Evolutionary conservation across 2,329 filamentous ascomycete species (phyloP).

Genomic region (Talaromyces sp.): DNA sequence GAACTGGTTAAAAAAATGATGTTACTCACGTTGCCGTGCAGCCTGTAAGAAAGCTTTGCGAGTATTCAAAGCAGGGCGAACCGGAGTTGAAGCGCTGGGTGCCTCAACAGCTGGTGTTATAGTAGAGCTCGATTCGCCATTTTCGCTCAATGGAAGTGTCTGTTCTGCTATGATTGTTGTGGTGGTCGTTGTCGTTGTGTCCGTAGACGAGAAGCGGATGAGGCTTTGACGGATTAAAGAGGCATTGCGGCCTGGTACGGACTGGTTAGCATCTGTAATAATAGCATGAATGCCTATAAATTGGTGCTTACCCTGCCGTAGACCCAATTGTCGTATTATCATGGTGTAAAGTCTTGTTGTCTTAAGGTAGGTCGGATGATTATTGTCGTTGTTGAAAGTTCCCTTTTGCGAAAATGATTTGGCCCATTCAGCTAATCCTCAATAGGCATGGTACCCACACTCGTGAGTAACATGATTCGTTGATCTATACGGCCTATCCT

Average conservation of each 20-base stretch:
- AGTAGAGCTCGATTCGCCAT: background rate
- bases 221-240: conserved; percentile 29
- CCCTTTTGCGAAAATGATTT: conserved; percentile 10
- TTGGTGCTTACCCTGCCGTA: conserved; percentile 36
- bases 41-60: conserved; percentile 17
- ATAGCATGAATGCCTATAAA: background rate
- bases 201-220: conserved; percentile 32
- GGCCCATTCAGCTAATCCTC: background rate
- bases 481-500: background rate
- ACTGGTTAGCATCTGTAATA: too few relatives aligned
- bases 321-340: conserved; percentile 38
- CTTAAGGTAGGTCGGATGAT: background rate
- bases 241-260: conserved; percentile 32
- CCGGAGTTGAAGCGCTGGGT: background rate
- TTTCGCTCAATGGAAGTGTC: background rate
- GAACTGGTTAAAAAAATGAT: too few relatives aligned
- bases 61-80: background rate
- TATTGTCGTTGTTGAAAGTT: background rate
- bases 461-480: background rate
- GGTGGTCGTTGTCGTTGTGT: conserved; percentile 22
- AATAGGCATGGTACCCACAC: background rate
- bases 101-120: conserved; percentile 10
- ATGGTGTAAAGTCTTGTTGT: conserved; percentile 24
- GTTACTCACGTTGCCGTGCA: conserved; percentile 23
- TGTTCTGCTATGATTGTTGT: background rate